phyloP scores from a whole-genome alignment of 768 basidiomycete species.

The Tubosaeta brunneosetosa region DNA sequence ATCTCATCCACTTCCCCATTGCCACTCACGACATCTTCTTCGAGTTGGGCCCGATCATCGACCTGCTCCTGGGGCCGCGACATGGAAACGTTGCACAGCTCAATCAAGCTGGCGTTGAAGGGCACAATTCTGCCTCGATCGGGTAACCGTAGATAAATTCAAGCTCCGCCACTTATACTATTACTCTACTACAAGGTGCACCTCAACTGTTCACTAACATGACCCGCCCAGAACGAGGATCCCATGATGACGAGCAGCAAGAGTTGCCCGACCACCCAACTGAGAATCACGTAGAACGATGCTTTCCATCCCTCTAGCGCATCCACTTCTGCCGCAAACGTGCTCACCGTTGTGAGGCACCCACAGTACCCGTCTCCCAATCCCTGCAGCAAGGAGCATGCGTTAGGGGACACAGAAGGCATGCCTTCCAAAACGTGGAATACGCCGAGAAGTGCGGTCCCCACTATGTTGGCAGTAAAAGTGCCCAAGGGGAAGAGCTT shows the following conservation, averaged over 20 bases:
- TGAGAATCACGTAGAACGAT: conserved; percentile 63
- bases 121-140: conserved; percentile 18
- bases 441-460: conserved; percentile 77
- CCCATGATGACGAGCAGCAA: conserved; percentile 72
- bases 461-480: conserved; percentile 66
- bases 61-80: conserved; percentile 39
- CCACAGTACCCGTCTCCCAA: conserved; percentile 92
- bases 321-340: conserved; percentile 78
- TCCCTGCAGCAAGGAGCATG: conserved; percentile 76
- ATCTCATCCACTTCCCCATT: conserved; percentile 65
- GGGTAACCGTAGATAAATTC: conserved; percentile 24
- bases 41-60: conserved; percentile 47
- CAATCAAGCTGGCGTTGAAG: conserved; percentile 22
- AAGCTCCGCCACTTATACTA: conserved; percentile 24
- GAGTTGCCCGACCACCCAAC: conserved; percentile 66
- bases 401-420: conserved; percentile 38
- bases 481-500: conserved; percentile 74
- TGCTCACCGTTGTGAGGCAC: conserved; percentile 90
- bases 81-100: conserved; percentile 28
- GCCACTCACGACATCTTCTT: conserved; percentile 59
- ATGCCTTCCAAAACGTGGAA: conserved; percentile 67
- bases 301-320: conserved; percentile 54
- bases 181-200: conserved; percentile 40
- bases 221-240: conserved; percentile 51
- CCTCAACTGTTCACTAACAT: conserved; percentile 41